Evolutionary conservation across 805 yeast genomes (phyloP), one percentile per base, ranked within the genome.

Genomic region (Wickerhamiella qilinensis): DNA sequence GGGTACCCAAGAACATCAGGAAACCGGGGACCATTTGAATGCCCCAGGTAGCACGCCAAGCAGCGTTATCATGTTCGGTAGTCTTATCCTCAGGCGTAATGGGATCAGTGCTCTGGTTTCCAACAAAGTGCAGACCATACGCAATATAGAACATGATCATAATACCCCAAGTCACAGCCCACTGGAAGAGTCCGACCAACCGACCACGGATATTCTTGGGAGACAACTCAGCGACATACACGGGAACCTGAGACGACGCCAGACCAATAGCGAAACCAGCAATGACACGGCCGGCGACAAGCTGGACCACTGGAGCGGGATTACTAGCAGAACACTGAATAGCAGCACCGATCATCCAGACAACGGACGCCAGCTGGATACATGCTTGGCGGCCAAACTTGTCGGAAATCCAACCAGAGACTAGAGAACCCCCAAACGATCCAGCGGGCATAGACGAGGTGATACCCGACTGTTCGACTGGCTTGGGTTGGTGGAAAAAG

Each of bases 361-460:
- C 52, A 9, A 62, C 30, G 12, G 79, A 62, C 3, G 81, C 75
- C 19, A 61, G 28, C 42, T 67, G 67, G 31, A 81, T 66, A 33
- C 71, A 53, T 17, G 62, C 60, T 39, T 71, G 64, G 51, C 88
- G 68, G 6, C 91, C 88, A 21, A 63, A 46, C 20, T 43, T 56
- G 42, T 76, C 85, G 12, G 67, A 57, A 2, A 67, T 35, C 12
- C 48, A 47, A 9, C 77, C 73, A 15, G 79, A 61, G 4, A 60
- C 51, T 37, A 79, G 55, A 35, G 85, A 75, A 14, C 88, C 88
- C 38, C 75, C 49, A 45, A 78, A 68, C 0, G 84, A 81, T 28
- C 93, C 93, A 46, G 76, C 73, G 16, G 91, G 73, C 74, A 76
- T 78, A 4, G 83, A 60, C 2, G 84, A 75, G 14, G 83, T 77